Evolutionary conservation across 164 flowering plant genomes (phyloP).

Genomic region (Vitis cinerea): DNA sequence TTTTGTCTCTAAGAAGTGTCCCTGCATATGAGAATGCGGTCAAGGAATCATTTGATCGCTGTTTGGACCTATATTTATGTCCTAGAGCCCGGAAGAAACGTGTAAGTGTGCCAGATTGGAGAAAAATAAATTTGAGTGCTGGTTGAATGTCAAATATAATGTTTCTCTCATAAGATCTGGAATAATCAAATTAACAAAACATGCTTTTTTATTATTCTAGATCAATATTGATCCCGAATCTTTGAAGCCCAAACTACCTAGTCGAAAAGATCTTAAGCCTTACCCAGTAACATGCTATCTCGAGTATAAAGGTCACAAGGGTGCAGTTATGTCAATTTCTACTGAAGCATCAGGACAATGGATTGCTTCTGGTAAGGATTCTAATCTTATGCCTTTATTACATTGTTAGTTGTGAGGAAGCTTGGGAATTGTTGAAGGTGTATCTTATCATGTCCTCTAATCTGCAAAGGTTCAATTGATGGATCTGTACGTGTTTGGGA

Average conservation of each 20-base stretch:
- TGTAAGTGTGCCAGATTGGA: conserved; percentile 41
- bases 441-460: conserved; percentile 9
- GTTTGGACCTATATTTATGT: conserved; percentile 89
- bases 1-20: conserved; percentile 64
- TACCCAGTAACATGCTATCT: conserved; percentile 77
- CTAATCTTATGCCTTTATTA: conserved; percentile 1
- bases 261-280: conserved; percentile 86
- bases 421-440: not conserved
- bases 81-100: conserved; percentile 88
- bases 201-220: conserved; percentile 34
- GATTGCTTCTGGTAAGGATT: conserved; percentile 80
- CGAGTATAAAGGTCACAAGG: conserved; percentile 86
- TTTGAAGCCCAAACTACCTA: conserved; percentile 88
- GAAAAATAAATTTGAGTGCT: not conserved
- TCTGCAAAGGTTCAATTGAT: conserved; percentile 70
- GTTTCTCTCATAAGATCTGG: not conserved
- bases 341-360: conserved; percentile 74
- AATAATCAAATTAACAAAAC: conserved; percentile 2
- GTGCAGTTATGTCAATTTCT: conserved; percentile 77
- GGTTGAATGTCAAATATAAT: too few relatives aligned
- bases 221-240: conserved; percentile 93
- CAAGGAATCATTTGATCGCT: conserved; percentile 79
- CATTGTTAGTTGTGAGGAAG: not conserved
- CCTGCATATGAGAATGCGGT: conserved; percentile 84
- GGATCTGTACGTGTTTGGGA: conserved; percentile 97